Base-by-base conservation (phyloP, 1,139 yeast genomes). In the Scheffersomyces illinoinensis region DNA sequence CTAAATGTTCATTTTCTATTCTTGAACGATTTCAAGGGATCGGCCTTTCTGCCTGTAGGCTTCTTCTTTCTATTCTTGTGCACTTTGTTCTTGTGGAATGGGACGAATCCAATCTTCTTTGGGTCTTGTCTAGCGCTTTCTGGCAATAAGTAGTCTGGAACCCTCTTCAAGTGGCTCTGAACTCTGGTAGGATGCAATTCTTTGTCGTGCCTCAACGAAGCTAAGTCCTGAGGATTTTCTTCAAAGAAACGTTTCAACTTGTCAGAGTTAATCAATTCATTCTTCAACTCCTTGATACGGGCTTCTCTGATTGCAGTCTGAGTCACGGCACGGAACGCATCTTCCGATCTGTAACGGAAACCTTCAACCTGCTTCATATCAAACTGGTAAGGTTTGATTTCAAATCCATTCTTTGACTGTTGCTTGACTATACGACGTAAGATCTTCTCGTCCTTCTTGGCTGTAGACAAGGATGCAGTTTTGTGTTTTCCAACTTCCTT, bases 201-300 rank as follows among this genome's bases (percentile, higher is more conserved):
- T 68, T 88, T 90, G 72, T 95, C 99, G 71, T 95, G 99, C 72
- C 98, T 89, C 72, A 95, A 85, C 57, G 90, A 87, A 17, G 87
- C 87, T 69, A 95, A 82, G 75, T 96, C 99, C 69, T 92, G 96
- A n/a, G 99, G 99, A 72, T 95, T 95, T 71, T 95, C 99, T 75
- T 95, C 98, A 70, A 96, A 96, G 76, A 93, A 97, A 69, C 98
- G 86, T 75, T 93, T 93, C 71, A 96, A 84, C 70, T 92, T 93
- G 63, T 93, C 98, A 64, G 96, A 90, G 53, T 93, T 87, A 62
- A 96, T 79, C 72, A 96, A 82, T 74, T 96, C 99, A 68, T 89
- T 85, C 72, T 91, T 90, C 72, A 96, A 83, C 73, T 96, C 99
- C 71, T 88, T 90, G 58, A 93, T 85, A 69, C 99, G 86, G 1